These are phyloP conservation scores for Thuidium tamariscinum DNA, from an alignment of 225 moss, liverwort and hornwort genomes.

Conservation along the genomic window DNA sequence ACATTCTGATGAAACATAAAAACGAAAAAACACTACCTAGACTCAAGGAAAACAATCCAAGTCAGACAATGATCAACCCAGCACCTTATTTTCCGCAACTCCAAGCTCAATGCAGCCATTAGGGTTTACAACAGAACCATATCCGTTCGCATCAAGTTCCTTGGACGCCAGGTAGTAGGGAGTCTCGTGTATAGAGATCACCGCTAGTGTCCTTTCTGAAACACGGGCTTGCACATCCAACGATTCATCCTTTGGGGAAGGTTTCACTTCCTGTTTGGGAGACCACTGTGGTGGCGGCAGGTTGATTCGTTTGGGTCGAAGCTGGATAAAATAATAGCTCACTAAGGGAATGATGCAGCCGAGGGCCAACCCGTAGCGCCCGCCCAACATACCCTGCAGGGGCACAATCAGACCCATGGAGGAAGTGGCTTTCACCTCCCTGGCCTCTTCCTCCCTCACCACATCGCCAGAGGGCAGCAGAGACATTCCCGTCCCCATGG, in stretches of 20 bases:
- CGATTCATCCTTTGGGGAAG: not conserved
- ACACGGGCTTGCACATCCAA: constrained; percentile 24
- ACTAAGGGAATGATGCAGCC: constrained; percentile 39
- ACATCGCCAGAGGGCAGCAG: not conserved
- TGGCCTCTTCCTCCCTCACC: constrained; percentile 1
- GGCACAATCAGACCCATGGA: constrained; percentile 53
- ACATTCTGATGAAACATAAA: not conserved
- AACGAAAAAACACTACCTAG: not conserved
- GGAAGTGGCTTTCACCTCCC: not conserved
- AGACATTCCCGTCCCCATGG: not conserved
- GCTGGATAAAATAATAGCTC: constrained; percentile 46
- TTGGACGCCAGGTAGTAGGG: constrained; percentile 51
- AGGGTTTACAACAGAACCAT: constrained; percentile 42
- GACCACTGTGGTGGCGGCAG: not conserved
- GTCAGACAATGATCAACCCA: not conserved
- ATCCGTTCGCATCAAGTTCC: constrained; percentile 45
- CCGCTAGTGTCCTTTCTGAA: constrained; percentile 27
- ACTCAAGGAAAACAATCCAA: not conserved
- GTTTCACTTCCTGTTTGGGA: not conserved
- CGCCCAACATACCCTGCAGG: constrained; percentile 38
- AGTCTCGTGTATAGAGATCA: constrained; percentile 24
- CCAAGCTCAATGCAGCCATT: constrained; percentile 86
- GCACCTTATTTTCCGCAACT: constrained; percentile 71
- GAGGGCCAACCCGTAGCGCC: constrained; percentile 36
- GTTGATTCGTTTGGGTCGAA: constrained; percentile 19